A percentile compares a stretch with the other conserved stretches of the same genome.
Evolutionary conservation across 768 basidiomycete genomes (phyloP).

Genomic region (Kwoniella europaea): DNA sequence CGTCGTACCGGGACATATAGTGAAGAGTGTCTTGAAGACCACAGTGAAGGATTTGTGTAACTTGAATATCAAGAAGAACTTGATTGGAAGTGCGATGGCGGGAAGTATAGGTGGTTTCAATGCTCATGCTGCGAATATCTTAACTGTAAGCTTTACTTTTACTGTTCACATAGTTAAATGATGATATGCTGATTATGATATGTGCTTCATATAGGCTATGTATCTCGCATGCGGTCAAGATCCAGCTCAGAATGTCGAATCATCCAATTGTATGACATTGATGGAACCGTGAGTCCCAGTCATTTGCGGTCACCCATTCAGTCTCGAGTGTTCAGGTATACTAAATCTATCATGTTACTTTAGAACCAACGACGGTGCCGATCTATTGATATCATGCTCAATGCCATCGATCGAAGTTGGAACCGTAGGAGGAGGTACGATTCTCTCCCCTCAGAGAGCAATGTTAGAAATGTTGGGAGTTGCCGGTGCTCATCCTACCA

Average conservation of each 20-base stretch:
- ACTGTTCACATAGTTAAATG: neutral
- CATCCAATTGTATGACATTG: constrained; percentile 95
- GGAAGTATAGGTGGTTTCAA: constrained; percentile 98
- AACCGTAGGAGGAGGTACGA: constrained; percentile 94
- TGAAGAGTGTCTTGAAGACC: constrained; percentile 91
- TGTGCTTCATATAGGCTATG: constrained; percentile 63
- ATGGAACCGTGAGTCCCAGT: constrained; percentile 87
- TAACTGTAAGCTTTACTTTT: constrained; percentile 64
- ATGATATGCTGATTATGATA: constrained; percentile 4
- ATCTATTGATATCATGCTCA: constrained; percentile 87
- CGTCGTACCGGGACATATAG: constrained; percentile 82
- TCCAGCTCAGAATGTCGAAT: constrained; percentile 98
- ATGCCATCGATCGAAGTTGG: constrained; percentile 99
- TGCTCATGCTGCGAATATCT: constrained; percentile 95
- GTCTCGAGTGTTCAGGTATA: neutral
- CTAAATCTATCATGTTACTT: no score
- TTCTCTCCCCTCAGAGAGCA: constrained; percentile 84
- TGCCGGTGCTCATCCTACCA: constrained; percentile 81
- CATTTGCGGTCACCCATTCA: constrained; percentile 11
- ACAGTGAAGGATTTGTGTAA: constrained; percentile 86
- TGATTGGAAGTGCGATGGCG: constrained; percentile 97
- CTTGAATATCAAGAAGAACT: constrained; percentile 94
- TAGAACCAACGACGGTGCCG: constrained; percentile 84
- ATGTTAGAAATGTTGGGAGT: constrained; percentile 94
- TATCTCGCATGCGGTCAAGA: constrained; percentile 98